A percentile compares a stretch with the other conserved stretches of the same genome.
phyloP scores from a whole-genome alignment of 83 land plant genomes.

The Picea abies region DNA sequence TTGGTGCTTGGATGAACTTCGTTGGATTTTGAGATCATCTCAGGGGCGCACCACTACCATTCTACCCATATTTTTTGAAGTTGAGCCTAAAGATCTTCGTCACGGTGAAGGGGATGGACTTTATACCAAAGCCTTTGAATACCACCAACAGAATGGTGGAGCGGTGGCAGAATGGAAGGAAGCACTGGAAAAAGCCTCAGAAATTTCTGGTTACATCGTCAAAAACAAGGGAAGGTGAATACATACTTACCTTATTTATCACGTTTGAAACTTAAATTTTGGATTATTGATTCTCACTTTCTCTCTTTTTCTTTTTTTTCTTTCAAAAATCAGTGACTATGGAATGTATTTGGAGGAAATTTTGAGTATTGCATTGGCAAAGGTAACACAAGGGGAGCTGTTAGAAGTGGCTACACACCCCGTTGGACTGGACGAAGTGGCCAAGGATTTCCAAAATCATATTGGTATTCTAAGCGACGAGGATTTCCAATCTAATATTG shows the following conservation, averaged over 20 bases:
- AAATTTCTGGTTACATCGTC: background rate
- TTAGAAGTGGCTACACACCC: background rate
- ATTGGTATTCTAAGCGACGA: background rate
- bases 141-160: background rate
- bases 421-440: slow-evolving; percentile 1
- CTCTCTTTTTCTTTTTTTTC: background rate
- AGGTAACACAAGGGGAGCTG: background rate
- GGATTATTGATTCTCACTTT: background rate
- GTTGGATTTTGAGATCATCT: background rate
- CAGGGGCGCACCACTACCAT: background rate
- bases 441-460: background rate
- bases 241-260: background rate
- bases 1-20: background rate
- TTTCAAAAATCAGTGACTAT: background rate
- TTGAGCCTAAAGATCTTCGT: background rate
- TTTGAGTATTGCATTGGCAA: background rate
- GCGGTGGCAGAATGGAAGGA: background rate
- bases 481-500: background rate
- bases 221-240: background rate
- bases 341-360: background rate
- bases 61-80: background rate
- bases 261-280: background rate
- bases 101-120: background rate
- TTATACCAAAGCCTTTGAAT: background rate
- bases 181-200: background rate